Evolutionary conservation across 257 asterid species (phyloP), one percentile per base, ranked within the genome.

Genomic region (Primulina eburnea): DNA sequence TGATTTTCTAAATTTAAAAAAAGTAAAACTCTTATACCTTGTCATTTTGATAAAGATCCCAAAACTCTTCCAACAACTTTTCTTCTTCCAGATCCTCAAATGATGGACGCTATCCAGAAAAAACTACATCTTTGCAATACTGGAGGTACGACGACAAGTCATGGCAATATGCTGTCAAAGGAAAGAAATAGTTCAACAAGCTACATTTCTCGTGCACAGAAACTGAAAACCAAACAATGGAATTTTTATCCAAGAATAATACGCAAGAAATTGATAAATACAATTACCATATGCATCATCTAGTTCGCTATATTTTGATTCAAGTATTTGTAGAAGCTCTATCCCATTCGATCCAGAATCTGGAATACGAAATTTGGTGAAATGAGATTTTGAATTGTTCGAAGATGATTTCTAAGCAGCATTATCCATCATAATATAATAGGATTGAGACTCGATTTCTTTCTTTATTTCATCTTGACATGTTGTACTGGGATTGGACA

Each of bases 1-100:
- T n/a, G n/a, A n/a, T n/a, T n/a, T n/a, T n/a, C n/a, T n/a, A n/a
- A n/a, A n/a, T n/a, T n/a, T n/a, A n/a, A n/a, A n/a, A n/a, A n/a
- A n/a, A n/a, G n/a, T n/a, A n/a, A n/a, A n/a, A n/a, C n/a, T n/a
- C n/a, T n/a, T n/a, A n/a, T n/a, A n/a, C n/a, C n/a, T n/a, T n/a
- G n/a, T n/a, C n/a, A n/a, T n/a, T n/a, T n/a, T n/a, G 82, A 75
- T 84, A 92, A 75, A 73, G 81, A 37, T 76, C 79, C 95, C 93
- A 83, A 24, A 88, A 70, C 65, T 77, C n/a, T n/a, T n/a, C 88
- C 71, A 83, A 68, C 34, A 87, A 11, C 56, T 67, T 73, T 66
- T 82, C 81, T 78, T 87, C 95, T 37, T 82, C 92, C 29, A 37
- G 71, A 73, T 79, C 87, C 70, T 78, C 85, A 47, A 70, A 69